Conservation (phyloP, 495 filamentous ascomycete species). For the Penicillium mononematosum region DNA sequence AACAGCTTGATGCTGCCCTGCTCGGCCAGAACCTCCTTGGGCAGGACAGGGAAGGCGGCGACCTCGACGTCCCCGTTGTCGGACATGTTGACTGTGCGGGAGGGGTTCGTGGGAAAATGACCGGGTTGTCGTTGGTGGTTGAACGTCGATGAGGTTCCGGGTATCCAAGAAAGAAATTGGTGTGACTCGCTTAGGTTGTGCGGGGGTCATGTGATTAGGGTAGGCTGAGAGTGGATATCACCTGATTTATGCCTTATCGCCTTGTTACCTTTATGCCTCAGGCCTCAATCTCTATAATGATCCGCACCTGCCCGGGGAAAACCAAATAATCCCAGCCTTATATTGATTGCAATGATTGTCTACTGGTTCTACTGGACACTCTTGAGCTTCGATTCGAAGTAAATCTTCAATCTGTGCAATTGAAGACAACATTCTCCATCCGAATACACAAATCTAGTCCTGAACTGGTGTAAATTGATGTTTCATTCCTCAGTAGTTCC, state of each 20-base stretch:
- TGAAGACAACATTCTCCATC: neutral
- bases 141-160: conserved; percentile 21
- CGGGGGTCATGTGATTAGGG: conserved; percentile 42
- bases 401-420: neutral
- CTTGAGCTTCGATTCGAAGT: too few relatives aligned
- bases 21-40: conserved; percentile 89
- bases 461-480: neutral
- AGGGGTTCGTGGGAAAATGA: conserved; percentile 42
- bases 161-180: conserved; percentile 36
- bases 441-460: neutral
- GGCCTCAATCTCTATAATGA: neutral
- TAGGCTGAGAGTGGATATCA: conserved; percentile 18
- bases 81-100: conserved; percentile 74
- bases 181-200: conserved; percentile 49
- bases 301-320: neutral
- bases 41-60: conserved; percentile 74
- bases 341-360: neutral
- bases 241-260: conserved; percentile 17
- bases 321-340: neutral
- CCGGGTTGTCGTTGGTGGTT: conserved; percentile 47
- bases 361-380: neutral
- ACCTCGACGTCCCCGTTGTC: conserved; percentile 94
- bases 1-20: conserved; percentile 96
- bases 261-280: conserved; percentile 21
- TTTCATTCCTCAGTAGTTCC: conserved; percentile 1